Evolutionary conservation across 768 basidiomycete genomes (phyloP).

Genomic region (Nevesoporus exiguus): DNA sequence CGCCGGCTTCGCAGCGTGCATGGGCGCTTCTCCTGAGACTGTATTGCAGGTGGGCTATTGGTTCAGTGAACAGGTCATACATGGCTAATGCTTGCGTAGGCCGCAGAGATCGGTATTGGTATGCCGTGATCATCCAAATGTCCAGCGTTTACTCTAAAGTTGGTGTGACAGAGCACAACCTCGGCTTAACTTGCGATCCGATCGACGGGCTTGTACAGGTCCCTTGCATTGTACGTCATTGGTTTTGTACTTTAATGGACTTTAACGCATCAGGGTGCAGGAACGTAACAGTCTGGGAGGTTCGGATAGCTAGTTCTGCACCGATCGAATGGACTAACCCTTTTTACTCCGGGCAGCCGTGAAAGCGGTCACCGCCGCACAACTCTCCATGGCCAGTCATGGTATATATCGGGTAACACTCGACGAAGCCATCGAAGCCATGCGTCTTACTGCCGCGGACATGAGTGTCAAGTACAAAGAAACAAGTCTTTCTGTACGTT

Average conservation of each 20-base stretch:
- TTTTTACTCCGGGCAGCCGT: slow-evolving; percentile 52
- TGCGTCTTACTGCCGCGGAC: slow-evolving; percentile 88
- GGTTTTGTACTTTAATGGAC: background rate
- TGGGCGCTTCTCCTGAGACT: slow-evolving; percentile 86
- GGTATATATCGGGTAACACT: slow-evolving; percentile 84
- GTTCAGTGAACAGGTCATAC: background rate
- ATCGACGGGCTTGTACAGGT: slow-evolving; percentile 92
- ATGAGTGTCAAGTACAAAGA: slow-evolving; percentile 97
- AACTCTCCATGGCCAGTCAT: slow-evolving; percentile 89
- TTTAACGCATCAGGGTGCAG: slow-evolving; percentile 31
- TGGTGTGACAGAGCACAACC: slow-evolving; percentile 61
- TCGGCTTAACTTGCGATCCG: slow-evolving; percentile 91
- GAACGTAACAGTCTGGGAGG: slow-evolving; percentile 87
- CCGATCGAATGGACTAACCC: slow-evolving; percentile 1
- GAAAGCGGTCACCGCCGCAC: slow-evolving; percentile 91
- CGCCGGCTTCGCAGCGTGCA: slow-evolving; percentile 89
- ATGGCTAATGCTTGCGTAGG: slow-evolving; percentile 34
- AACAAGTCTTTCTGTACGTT: slow-evolving; percentile 81
- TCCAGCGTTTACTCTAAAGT: slow-evolving; percentile 2
- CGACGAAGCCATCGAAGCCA: slow-evolving; percentile 94
- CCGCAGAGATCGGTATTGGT: slow-evolving; percentile 92
- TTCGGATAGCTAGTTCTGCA: slow-evolving; percentile 27
- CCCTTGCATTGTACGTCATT: slow-evolving; percentile 75
- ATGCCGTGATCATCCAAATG: slow-evolving; percentile 13
- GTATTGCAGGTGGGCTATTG: slow-evolving; percentile 58